Base-by-base conservation (phyloP, 1,284 basidiomycete species). In the Rhodotorula glutinis region DNA sequence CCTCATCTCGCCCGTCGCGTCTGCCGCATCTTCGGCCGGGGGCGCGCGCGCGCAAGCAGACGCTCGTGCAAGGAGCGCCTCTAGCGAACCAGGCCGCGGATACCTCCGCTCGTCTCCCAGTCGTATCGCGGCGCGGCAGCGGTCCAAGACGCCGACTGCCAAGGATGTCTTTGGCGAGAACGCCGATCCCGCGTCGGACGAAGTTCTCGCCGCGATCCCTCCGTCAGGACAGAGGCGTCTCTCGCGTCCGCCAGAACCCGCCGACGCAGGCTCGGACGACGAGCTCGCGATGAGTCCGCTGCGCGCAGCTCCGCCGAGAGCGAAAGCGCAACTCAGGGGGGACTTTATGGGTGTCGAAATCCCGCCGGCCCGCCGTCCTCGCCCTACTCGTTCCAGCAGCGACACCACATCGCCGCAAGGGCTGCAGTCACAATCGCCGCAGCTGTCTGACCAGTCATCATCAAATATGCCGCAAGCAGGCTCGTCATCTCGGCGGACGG, bases 21-120 rank as follows among this genome's bases (percentile, higher is more conserved):
- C 55, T 2, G 44, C 62, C 25, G 56, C 51, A 9, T 53, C 56
- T 17, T 46, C 55, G 21, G 56, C 56, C n/a, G 43, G 30, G 19
- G 4, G 30, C 5, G 53, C 56, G 7, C 56, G 62, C 41, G 33
- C 33, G 5, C 33, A 38, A 38, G 33, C 33, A 11, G 33, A 38
- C 33, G 7, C 11, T 5, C 33, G 33, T 11, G 33, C 33, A 5
- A 5, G 33, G 33, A 58, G 56, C 25, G n/a, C 3, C 1, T 57
- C 62, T 2, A 27, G 9, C 25, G 62, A 53, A 33, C 52, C 62
- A 16, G 4, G 8, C 29, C 10, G 23, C 33, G 25, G 19, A 16
- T 38, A 3, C 23, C 30, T 53, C 16, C 51, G 44, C 40, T 53
- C 40, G 33, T 38, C 51, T 58, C 62, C 9, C 62, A 49, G 41